Base-by-base conservation (phyloP, 805 yeast genomes). In the Yamadazyma tumulicola region DNA sequence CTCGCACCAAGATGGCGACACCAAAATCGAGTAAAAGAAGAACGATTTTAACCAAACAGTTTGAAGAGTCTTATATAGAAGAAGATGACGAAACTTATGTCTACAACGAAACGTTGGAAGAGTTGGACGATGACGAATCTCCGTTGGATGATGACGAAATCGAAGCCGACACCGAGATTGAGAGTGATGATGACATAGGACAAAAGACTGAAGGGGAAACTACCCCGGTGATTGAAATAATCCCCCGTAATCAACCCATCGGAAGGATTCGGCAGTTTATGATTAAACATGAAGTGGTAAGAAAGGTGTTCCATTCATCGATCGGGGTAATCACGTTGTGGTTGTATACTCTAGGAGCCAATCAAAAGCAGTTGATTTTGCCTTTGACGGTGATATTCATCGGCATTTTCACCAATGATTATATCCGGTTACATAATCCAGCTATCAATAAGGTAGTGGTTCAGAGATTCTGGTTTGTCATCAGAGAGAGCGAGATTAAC, bases 261-360 rank as follows among this genome's bases (percentile, higher is more conserved):
- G 31, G 34, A 6, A 21, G 26, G 12, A n/a, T 35, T 10, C 16
- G 22, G 12, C 13, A 35, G 27, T 35, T 35, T 30, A 18, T 35
- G 10, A 31, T 37, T 23, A 83, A 83, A 51, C 88, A 93, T 53
- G 98, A 93, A 59, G 66, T 93, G 12, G 94, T 95, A 4, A 75
- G 98, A 51, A 93, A 93, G 57, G 62, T 75, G 3, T 77, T 93
- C 40, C 98, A 93, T 57, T 84, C 91, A 6, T 82, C 93, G 1
- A 87, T 89, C 31, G 98, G 97, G 0, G 73, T 88, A 43, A 47
- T 89, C 27, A 81, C 97, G 2, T 59, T 93, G 25, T 81, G 73
- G 48, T 61, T 86, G 21, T 91, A 88, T 56, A 71, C 83, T 0
- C 52, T 59, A 26, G 88, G 89, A 7, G 63, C 71, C 8, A 71